Base-by-base conservation (phyloP, 2,329 filamentous ascomycete genomes). In the Cytospora piceae region DNA sequence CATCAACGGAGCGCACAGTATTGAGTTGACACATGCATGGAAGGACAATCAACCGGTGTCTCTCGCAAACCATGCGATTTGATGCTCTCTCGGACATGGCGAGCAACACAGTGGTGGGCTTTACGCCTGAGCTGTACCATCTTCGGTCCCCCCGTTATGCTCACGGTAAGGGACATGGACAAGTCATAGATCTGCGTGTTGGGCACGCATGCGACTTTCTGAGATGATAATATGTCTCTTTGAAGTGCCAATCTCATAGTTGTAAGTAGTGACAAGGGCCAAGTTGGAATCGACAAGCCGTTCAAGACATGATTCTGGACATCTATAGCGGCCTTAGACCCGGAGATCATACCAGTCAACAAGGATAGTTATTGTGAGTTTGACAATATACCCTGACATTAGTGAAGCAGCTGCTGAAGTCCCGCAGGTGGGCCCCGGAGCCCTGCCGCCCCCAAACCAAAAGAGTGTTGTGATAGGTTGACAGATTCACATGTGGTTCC, bases 161-260 rank as follows among this genome's bases (percentile, higher is more conserved):
- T 49, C n/a, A 24, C 46, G 11, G 22, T 37, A 17, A 39, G 12
- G 52, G 32, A 11, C 5, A 37, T 34, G 53, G 24, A 46, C 34
- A 55, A 8, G 46, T 53, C 46, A 58, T n/a, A 61, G 51, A 49
- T 17, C 34, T 58, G 49, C 49, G 24, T 15, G 59, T 63, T 46
- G 53, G 63, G 58, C 64, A 66, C 31, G 58, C 46, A 66, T 55
- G 51, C 51, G 32, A 58, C 34, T 14, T 49, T 31, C 11, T 17
- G 37, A 9, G 31, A 51, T 22, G 58, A 53, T 55, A 27, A 42
- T 62, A 58, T 51, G 20, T 32, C 56, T 39, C 22, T 17, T 17
- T 61, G 39, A 22, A 58, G 22, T 5, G 24, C 4, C 8, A 22
- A 7, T 29, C 15, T 14, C 39, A 49, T 24, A 46, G 22, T 11